phyloP scores from a whole-genome alignment of 2,329 filamentous ascomycete species.

The Camillea tinctor region DNA sequence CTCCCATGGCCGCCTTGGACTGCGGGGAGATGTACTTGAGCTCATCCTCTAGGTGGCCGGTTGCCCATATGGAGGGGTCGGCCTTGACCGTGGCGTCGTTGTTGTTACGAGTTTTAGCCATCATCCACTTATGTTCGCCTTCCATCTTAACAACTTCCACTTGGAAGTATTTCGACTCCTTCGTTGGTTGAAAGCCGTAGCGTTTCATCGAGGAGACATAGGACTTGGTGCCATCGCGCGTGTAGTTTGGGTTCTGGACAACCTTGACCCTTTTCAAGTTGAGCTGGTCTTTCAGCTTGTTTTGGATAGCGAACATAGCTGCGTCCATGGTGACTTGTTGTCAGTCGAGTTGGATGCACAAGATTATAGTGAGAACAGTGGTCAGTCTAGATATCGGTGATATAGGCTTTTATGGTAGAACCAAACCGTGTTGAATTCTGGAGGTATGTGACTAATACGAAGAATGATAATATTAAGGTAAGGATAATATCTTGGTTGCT shows the following conservation, averaged over 20 bases:
- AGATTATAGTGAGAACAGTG: neutral
- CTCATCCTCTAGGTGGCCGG: too few relatives aligned
- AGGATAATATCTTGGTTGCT: neutral
- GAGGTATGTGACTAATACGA: neutral
- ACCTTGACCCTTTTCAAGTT: constrained; percentile 47
- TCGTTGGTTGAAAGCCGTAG: constrained; percentile 62
- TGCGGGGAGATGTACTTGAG: constrained; percentile 43
- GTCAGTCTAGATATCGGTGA: neutral
- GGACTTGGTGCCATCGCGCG: constrained; percentile 58
- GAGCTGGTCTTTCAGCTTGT: constrained; percentile 34
- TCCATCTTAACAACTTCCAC: constrained; percentile 44
- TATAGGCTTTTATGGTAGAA: too few relatives aligned
- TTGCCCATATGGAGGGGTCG: too few relatives aligned
- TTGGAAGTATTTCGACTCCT: constrained; percentile 60
- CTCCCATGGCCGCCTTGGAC: constrained; percentile 45
- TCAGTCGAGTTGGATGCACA: neutral
- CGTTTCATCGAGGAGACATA: constrained; percentile 62
- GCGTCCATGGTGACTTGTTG: constrained; percentile 33
- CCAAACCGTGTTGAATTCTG: too few relatives aligned
- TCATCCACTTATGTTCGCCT: too few relatives aligned
- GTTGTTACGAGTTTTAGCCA: too few relatives aligned
- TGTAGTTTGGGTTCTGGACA: constrained; percentile 58
- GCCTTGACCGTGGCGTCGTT: too few relatives aligned
- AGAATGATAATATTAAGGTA: neutral
- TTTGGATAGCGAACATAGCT: constrained; percentile 34